Base-by-base conservation (phyloP, 2,329 filamentous ascomycete species). In the Seiridium unicorne region DNA sequence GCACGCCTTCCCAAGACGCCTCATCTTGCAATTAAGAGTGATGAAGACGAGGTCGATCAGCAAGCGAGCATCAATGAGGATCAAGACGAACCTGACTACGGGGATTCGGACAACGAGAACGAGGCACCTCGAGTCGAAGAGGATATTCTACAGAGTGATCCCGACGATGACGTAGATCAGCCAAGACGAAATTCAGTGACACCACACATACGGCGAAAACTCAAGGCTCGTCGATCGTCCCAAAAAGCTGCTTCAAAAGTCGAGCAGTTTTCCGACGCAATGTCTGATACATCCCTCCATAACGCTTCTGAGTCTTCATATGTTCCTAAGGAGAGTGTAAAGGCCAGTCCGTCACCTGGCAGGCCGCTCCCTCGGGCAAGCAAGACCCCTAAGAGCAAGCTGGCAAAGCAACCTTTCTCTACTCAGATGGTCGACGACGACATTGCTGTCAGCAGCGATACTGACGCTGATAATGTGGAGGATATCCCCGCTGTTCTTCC, bases 401-500 rank as follows among this genome's bases (percentile, higher is more conserved):
- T 35, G 8, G 34, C 42, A 10, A 58, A 54, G 44, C 36, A 5
- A 4, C 18, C 46, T 4, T 47, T 65, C 35, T n/a, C 35, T 34
- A 10, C 53, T 11, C 60, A 51, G 35, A 11, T 57, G 13, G 62
- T 59, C 4, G 56, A 46, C 5, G 62, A 65, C 3, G 62, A 65
- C 18, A 26, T 26, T 26, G 18, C 18, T 6, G 44, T 63, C 31
- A 72, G 70, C 61, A 72, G 70, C 18, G 67, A 73, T 53, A 73
- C 71, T 6, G 71, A 72, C 60, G 71, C 71, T 8, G 72, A 70
- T 26, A 63, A 68, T 7, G 70, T 65, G 4, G 64, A 66, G 40
- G 71, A 70, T 56, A 73, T 73, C 10, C 71, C 70, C 36, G 70
- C 71, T 18, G 51, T 55, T 55, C 51, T 55, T 18, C 66, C 57